These are phyloP conservation scores for Lactarius evosmus DNA, from an alignment of 768 basidiomycete genomes.

Conservation along the genomic window DNA sequence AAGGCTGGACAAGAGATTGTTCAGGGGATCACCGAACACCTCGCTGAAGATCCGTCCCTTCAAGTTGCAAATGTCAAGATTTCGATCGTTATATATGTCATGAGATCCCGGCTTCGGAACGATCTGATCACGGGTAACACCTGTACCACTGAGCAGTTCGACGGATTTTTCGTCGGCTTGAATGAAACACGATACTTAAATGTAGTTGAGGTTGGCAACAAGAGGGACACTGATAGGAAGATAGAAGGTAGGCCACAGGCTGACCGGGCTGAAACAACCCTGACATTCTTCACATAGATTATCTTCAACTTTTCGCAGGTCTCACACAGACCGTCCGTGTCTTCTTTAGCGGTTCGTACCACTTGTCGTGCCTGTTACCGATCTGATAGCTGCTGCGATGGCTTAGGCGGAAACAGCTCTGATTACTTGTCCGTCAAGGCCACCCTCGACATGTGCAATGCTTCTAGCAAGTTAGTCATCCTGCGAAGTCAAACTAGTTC, in stretches of 20 bases:
- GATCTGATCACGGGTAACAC: conserved; percentile 11
- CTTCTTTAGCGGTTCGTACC: conserved; percentile 21
- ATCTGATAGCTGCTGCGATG: conserved; percentile 15
- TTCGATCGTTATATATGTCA: conserved; percentile 20
- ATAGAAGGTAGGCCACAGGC: conserved; percentile 16
- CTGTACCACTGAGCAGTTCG: conserved; percentile 20
- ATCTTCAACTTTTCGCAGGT: conserved; percentile 19
- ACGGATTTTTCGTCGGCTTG: conserved; percentile 20
- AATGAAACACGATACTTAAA: conserved; percentile 17
- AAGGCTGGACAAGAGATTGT: conserved; percentile 23
- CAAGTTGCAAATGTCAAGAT: conserved; percentile 5
- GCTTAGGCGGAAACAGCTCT: conserved; percentile 53
- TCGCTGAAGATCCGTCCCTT: conserved; percentile 8
- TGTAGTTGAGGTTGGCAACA: conserved; percentile 22
- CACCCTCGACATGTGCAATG: conserved; percentile 55
- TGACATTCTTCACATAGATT: conserved; percentile 13
- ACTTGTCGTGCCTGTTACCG: not conserved
- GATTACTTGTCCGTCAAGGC: conserved; percentile 54
- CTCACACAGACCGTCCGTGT: conserved; percentile 20
- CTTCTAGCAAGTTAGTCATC: conserved; percentile 63
- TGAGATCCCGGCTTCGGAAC: conserved; percentile 11
- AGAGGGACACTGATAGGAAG: conserved; percentile 20
- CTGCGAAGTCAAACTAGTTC: conserved; percentile 48
- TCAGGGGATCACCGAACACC: conserved; percentile 3
- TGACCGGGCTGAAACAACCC: not conserved